Evolutionary conservation across 192 early-diverging fungal genomes (phyloP).

Genomic region (Coemansia sp.): DNA sequence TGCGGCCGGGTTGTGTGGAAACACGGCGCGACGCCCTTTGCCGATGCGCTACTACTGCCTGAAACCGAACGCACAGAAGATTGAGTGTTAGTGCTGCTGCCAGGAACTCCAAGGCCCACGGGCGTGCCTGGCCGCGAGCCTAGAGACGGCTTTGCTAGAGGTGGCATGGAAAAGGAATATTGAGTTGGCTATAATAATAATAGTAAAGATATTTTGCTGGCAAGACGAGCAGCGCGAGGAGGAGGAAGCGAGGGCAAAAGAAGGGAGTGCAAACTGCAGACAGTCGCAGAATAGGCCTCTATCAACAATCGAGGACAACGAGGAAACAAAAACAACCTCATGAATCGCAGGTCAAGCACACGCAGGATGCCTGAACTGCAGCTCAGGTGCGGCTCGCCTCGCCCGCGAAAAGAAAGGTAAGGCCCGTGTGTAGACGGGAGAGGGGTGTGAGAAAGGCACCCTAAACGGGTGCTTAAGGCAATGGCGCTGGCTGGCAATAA

Average conservation of each 20-base stretch:
- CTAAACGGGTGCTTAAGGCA: background rate
- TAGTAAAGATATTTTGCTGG: background rate
- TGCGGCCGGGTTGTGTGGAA: slow-evolving; percentile 55
- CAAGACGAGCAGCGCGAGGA: background rate
- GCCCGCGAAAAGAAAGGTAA: too few species aligned
- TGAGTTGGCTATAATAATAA: background rate
- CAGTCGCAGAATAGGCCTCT: background rate
- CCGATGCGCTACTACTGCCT: slow-evolving; percentile 40
- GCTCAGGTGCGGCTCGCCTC: too few species aligned
- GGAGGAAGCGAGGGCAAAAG: slow-evolving; percentile 1
- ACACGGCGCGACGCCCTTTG: slow-evolving; percentile 44
- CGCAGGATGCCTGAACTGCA: background rate
- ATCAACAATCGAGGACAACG: background rate
- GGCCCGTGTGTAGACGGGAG: too few species aligned
- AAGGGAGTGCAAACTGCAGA: too few species aligned
- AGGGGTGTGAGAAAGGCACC: background rate
- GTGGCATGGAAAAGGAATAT: slow-evolving; percentile 19
- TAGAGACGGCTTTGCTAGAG: slow-evolving; percentile 15
- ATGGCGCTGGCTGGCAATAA: background rate
- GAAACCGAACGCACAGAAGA: slow-evolving; percentile 41
- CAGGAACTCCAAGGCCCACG: slow-evolving; percentile 22
- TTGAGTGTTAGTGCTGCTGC: slow-evolving; percentile 16
- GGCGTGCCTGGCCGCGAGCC: slow-evolving; percentile 30
- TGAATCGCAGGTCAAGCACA: background rate
- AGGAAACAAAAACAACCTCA: slow-evolving; percentile 1